Evolutionary conservation across 805 yeast genomes (phyloP).

Genomic region (Candida maris): DNA sequence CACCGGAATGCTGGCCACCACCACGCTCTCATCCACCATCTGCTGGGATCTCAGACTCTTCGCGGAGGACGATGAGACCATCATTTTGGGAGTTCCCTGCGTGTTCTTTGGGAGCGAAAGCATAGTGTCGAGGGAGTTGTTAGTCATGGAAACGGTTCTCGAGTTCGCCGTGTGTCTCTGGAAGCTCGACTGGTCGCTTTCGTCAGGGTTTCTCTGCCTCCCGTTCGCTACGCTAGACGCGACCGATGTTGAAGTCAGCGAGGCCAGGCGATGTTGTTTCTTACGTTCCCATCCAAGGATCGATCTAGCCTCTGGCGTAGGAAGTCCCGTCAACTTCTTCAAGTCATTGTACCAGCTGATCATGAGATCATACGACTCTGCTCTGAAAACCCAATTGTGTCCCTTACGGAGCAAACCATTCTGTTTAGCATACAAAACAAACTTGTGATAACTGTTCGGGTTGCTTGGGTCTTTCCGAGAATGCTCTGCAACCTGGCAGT

Average conservation of each 20-base stretch:
- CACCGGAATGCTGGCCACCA: conserved; percentile 3
- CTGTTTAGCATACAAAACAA: conserved; percentile 72
- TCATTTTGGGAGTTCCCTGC: background rate
- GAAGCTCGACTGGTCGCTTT: conserved; percentile 18
- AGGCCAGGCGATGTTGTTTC: conserved; percentile 21
- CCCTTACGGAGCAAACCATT: conserved; percentile 73
- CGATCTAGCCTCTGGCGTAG: conserved; percentile 58
- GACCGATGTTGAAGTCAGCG: conserved; percentile 27
- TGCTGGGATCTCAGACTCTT: conserved; percentile 1
- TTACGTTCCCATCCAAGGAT: conserved; percentile 37
- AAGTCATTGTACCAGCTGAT: conserved; percentile 82
- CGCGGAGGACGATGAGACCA: background rate
- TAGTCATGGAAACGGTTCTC: conserved; percentile 16
- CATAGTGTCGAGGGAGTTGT: conserved; percentile 22
- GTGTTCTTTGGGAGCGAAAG: conserved; percentile 19
- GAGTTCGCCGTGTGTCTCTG: conserved; percentile 9
- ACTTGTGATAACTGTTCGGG: conserved; percentile 60
- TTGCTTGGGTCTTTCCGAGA: conserved; percentile 63
- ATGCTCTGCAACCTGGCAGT: conserved; percentile 80
- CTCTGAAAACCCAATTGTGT: conserved; percentile 93
- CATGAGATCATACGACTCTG: conserved; percentile 79
- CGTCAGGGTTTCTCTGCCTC: conserved; percentile 14
- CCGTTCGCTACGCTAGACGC: conserved; percentile 21
- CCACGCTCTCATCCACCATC: conserved; percentile 3
- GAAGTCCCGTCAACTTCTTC: conserved; percentile 58